These are phyloP conservation scores for Pyrus bretschneideri DNA, from an alignment of 306 rosid genomes.

Conservation along the genomic window DNA sequence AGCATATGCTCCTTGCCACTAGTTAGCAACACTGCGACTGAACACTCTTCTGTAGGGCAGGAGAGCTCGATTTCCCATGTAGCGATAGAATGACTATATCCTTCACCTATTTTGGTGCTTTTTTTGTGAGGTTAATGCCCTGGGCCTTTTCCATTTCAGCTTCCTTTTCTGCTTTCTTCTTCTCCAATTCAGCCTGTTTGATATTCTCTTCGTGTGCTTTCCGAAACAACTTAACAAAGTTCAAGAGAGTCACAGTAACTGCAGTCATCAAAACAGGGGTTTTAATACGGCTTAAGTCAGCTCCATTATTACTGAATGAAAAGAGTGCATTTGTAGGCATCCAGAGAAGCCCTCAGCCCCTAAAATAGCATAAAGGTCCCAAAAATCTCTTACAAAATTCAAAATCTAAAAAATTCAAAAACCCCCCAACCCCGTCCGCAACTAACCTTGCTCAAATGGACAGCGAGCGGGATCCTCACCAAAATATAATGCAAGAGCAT, in stretches of 20 bases:
- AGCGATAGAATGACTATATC: constrained; percentile 23
- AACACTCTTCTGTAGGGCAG: constrained; percentile 26
- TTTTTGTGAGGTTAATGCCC: constrained; percentile 51
- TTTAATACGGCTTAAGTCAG: constrained; percentile 9
- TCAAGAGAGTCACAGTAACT: constrained; percentile 78
- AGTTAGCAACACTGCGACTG: constrained; percentile 24
- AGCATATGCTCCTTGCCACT: constrained; percentile 16
- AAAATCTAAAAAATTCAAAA: neutral
- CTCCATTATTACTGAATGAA: constrained; percentile 4
- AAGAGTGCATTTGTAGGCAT: neutral
- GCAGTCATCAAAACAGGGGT: constrained; percentile 38
- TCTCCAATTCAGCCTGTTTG: constrained; percentile 90
- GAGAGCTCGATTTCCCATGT: constrained; percentile 38
- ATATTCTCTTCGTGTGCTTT: constrained; percentile 91
- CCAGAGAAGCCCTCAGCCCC: neutral
- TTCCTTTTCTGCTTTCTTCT: constrained; percentile 80
- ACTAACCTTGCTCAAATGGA: constrained; percentile 94
- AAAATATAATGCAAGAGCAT: constrained; percentile 83
- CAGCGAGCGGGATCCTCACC: constrained; percentile 90
- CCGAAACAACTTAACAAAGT: constrained; percentile 76
- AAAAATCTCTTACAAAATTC: neutral
- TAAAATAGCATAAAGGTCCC: neutral
- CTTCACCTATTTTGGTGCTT: constrained; percentile 49
- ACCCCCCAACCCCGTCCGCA: neutral
- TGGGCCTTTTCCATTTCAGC: constrained; percentile 92